Base-by-base conservation (phyloP, 192 early-diverging fungal genomes). In the Linnemannia schmuckeri region DNA sequence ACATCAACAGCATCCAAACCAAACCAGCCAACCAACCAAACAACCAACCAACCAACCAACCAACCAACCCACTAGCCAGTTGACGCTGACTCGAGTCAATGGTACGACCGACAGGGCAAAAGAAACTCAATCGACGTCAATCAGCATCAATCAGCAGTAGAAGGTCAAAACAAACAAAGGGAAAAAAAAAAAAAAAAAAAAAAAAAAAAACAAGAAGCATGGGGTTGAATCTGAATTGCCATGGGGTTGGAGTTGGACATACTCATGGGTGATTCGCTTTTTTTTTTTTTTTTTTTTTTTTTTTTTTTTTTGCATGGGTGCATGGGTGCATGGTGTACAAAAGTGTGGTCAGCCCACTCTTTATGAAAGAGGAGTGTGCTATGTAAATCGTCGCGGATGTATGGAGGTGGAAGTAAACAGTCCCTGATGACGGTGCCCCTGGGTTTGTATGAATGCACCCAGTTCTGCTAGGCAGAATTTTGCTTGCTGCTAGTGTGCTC, bases 201-300 rank as follows among this genome's bases (percentile, higher is more conserved):
- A 24, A 61, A n/a, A 8, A 5, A 22, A 55, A 55, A 55, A 61
- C 6, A 61, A 4, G 61, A 63, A 63, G 61, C 61, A 63, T 63
- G 61, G 57, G 57, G 57, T 61, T 61, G 57, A 61, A 30, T 61
- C 57, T 61, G 57, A 61, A 61, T 55, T 61, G 57, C 57, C 57
- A 61, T 61, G 57, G 57, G 57, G 57, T 63, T 63, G 27, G 20
- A 52, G 24, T 22, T 24, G 27, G 10, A n/a, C n/a, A n/a, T n/a
- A n/a, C n/a, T n/a, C n/a, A 27, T n/a, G 10, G 27, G 10, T 27
- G 61, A 9, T 13, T n/a, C n/a, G 24, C 0, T 8, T 27, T 63
- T 63, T 63, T 30, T 63, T 63, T 63, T 63, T 63, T 7, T 57
- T 24, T 57, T 24, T 57, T 6, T 9, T 57, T 27, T 24, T n/a